Evolutionary conservation across 768 basidiomycete genomes (phyloP), one percentile per base, ranked within the genome.

Genomic region (Boletus vermiculosoides): DNA sequence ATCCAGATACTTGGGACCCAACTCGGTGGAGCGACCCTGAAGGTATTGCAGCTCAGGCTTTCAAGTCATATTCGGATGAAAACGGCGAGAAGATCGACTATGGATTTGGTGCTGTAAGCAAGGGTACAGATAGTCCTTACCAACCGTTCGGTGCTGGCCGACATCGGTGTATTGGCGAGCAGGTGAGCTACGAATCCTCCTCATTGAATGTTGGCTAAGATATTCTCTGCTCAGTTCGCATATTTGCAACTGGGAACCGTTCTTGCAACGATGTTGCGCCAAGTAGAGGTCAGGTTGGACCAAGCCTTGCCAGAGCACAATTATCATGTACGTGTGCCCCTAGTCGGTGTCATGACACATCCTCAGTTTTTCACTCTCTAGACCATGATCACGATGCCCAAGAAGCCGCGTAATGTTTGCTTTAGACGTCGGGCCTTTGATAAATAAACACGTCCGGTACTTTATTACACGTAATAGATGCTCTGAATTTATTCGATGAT

Each of bases 91-190:
- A 94, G 78, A 78, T 98, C 58, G 97, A 99, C 73, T 99, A 88
- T 66, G 97, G 97, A 2, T 99, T 92, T 72, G 97, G 97, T 52
- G 84, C 87, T 58, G 90, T 99, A 50, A 92, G 88, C 77, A 98
- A 98, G 76, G 95, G 95, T 49, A 98, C 95, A 7, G 92, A 95
- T 55, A 92, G 88, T 63, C 93, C 92, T 48, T 98, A 98, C 72
- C 92, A 97, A 70, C 97, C 97, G 2, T 99, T 99, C 66, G 97
- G 97, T 59, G 96, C 97, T 50, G 97, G 97, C 30, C 82, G 91
- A 65, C 96, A 98, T 77, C 80, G 95, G 61, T 98, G 92, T 72
- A 95, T 98, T 58, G 92, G 94, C 61, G 94, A 95, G 75, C 89
- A 87, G 77, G 87, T 86, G 45, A 45, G 78, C 72, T 28, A 12